phyloP scores from a whole-genome alignment of 2,329 filamentous ascomycete genomes.

The Colletotrichum liriopes region DNA sequence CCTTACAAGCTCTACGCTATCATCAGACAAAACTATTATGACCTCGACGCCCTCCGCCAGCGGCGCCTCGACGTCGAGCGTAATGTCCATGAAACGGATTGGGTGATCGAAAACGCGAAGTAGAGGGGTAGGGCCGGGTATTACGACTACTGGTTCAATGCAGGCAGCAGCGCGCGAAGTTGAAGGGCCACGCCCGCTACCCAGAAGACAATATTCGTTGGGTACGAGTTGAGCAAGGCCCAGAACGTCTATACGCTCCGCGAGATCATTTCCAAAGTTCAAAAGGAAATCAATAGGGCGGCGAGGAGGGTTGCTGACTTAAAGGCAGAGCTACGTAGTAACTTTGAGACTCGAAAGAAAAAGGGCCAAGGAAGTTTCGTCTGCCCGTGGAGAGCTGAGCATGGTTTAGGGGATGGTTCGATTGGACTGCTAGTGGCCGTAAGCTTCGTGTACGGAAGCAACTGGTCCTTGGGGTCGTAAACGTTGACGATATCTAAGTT shows the following conservation, averaged over 20 bases:
- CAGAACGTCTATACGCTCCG: too few species aligned
- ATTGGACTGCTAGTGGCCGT: neutral
- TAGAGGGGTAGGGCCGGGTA: conserved; percentile 81
- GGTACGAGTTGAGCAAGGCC: too few species aligned
- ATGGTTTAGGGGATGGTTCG: neutral
- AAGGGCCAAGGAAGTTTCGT: too few species aligned
- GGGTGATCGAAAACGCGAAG: conserved; percentile 77
- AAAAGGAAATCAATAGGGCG: neutral
- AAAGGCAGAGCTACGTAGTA: neutral
- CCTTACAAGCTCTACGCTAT: conserved; percentile 44
- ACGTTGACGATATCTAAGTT: neutral
- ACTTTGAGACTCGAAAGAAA: neutral
- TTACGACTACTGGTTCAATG: neutral
- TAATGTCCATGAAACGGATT: conserved; percentile 57
- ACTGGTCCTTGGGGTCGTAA: neutral
- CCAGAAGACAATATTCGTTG: too few species aligned
- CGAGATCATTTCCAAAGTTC: too few species aligned
- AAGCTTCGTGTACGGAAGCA: neutral
- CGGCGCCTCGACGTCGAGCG: conserved; percentile 69
- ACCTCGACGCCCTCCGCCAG: conserved; percentile 87
- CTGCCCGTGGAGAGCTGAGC: neutral
- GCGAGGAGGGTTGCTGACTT: neutral
- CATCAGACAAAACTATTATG: conserved; percentile 63
- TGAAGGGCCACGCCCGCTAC: too few species aligned
- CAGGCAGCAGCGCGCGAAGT: neutral